Evolutionary conservation across 148 eudicot species (phyloP).

Genomic region (Vaccinium myrtillus): DNA sequence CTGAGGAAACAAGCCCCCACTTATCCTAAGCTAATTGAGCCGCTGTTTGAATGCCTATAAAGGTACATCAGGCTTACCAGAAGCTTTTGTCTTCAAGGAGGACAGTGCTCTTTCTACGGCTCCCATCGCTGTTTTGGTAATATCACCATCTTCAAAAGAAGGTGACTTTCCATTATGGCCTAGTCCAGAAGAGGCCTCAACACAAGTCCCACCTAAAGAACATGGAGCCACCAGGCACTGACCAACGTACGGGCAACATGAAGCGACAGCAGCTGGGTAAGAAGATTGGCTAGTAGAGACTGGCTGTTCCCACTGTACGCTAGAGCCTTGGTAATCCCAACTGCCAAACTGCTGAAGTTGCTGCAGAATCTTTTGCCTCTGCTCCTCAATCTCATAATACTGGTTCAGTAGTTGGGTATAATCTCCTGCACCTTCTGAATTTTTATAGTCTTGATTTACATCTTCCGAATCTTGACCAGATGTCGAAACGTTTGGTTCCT

Average conservation of each 20-base stretch:
- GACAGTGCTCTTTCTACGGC: conserved; percentile 77
- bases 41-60: too few relatives aligned
- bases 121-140: conserved; percentile 57
- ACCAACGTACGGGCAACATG: conserved; percentile 48
- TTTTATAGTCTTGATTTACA: conserved; percentile 23
- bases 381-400: conserved; percentile 75
- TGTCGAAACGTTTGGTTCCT: conserved; percentile 26
- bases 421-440: conserved; percentile 43
- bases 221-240: conserved; percentile 51
- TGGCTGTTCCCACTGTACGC: conserved; percentile 39
- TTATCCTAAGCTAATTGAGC: too few relatives aligned
- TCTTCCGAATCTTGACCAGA: conserved; percentile 29
- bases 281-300: conserved; percentile 30
- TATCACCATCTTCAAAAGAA: conserved; percentile 35
- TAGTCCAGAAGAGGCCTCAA: conserved; percentile 27
- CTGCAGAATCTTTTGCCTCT: conserved; percentile 68
- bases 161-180: conserved; percentile 25
- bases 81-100: conserved; percentile 36
- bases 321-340: conserved; percentile 41
- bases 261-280: conserved; percentile 30
- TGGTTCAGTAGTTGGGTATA: conserved; percentile 56
- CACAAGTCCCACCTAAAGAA: conserved; percentile 35
- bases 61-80: conserved; percentile 31
- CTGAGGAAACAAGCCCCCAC: too few relatives aligned
- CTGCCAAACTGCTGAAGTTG: conserved; percentile 56